A percentile compares a stretch with the other conserved stretches of the same genome.
Conservation (phyloP, 139 green algal species). For the Chlorella sp. region DNA sequence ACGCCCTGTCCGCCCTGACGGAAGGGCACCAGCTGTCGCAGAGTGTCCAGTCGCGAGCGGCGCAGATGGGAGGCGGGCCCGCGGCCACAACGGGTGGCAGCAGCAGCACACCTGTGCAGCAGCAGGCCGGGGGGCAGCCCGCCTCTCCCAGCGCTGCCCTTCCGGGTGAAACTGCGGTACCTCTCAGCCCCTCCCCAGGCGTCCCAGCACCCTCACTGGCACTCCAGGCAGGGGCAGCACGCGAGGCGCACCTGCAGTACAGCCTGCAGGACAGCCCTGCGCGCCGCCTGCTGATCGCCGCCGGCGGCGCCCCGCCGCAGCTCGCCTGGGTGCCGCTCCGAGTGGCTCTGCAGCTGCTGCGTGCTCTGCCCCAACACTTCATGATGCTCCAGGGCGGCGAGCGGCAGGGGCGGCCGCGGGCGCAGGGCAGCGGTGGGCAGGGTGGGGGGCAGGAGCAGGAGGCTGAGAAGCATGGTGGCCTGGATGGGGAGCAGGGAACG, state of each 20-base stretch:
- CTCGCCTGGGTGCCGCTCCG: conserved; percentile 35
- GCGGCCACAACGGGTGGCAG: neutral
- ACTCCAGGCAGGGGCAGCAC: neutral
- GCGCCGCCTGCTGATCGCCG: conserved; percentile 8
- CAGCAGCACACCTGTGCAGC: neutral
- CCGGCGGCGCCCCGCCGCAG: neutral
- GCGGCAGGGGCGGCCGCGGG: neutral
- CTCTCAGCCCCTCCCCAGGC: neutral
- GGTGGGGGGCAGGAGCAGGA: neutral
- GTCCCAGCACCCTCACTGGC: neutral
- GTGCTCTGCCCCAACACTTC: conserved; percentile 29
- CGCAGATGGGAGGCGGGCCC: neutral
- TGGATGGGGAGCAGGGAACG: too few species aligned
- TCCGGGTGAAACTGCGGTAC: too few species aligned
- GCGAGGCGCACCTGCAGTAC: neutral
- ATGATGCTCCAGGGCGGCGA: conserved; percentile 17
- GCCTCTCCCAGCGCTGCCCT: too few species aligned
- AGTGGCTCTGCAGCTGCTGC: conserved; percentile 32
- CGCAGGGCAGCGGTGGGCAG: too few species aligned
- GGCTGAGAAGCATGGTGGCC: neutral
- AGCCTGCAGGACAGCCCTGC: neutral
- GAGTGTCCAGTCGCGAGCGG: neutral
- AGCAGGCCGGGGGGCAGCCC: neutral
- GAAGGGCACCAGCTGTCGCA: neutral
- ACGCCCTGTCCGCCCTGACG: neutral